Percentiles rank a stretch among this genome's conserved stretches.
Conservation (phyloP, 768 basidiomycete species). For the Podaxis sp. region DNA sequence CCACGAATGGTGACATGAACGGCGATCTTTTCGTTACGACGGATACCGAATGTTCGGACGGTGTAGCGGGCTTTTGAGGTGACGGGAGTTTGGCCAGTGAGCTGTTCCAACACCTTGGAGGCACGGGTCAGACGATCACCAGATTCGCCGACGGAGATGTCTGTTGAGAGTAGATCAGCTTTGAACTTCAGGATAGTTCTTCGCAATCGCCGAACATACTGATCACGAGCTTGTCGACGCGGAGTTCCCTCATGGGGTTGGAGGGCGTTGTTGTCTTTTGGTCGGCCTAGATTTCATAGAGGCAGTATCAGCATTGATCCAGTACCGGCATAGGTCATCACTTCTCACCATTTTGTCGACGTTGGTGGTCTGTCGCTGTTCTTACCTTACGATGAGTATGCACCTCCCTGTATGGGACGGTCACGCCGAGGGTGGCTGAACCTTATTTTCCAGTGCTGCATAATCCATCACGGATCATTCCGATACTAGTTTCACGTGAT, state of each 20-base stretch:
- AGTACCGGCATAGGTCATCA: constrained; percentile 1
- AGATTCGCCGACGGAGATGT: constrained; percentile 99
- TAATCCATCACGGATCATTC: constrained; percentile 26
- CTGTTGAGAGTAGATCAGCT: constrained; percentile 37
- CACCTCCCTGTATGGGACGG: constrained; percentile 25
- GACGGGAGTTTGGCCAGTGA: constrained; percentile 98
- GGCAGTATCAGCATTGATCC: background rate
- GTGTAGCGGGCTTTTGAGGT: constrained; percentile 99
- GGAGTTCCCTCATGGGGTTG: constrained; percentile 95
- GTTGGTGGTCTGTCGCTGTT: constrained; percentile 36
- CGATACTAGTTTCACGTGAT: constrained; percentile 16
- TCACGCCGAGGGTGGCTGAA: constrained; percentile 35
- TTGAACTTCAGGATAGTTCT: constrained; percentile 11
- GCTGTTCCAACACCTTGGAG: constrained; percentile 98
- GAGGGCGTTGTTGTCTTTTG: constrained; percentile 76
- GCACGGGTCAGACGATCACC: constrained; percentile 99
- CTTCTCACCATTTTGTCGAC: constrained; percentile 41
- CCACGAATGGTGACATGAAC: constrained; percentile 98
- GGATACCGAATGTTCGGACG: constrained; percentile 97
- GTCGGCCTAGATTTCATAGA: constrained; percentile 60
- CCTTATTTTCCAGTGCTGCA: constrained; percentile 38
- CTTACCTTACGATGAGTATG: constrained; percentile 29
- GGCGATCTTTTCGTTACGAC: constrained; percentile 99
- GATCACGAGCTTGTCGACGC: constrained; percentile 98
- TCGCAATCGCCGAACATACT: constrained; percentile 58